Evolutionary conservation across 2,329 filamentous ascomycete genomes (phyloP), one percentile per base, ranked within the genome.

Genomic region (Coniochaeta hoffmannii): DNA sequence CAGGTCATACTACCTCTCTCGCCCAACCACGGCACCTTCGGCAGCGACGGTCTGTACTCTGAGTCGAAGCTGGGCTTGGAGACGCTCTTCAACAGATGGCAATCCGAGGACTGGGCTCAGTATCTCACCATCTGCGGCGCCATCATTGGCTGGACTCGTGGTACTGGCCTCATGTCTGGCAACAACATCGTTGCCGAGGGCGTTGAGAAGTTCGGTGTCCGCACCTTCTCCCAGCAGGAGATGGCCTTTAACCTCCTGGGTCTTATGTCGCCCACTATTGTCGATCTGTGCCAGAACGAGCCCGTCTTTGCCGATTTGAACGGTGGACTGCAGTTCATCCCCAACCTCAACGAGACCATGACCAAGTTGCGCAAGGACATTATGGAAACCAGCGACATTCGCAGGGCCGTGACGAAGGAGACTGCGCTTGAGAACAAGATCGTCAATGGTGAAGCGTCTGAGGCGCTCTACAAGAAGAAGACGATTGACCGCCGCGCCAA

Each of bases 231-330:
- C 10, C 94, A 97, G 75, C 91, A 96, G 71, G 94, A 99, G 74
- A 99, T 99, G 94, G 94, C 94, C 15, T 99, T 99, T 81, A 99
- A 99, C 75, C 75, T 99, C 62, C 83, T 99, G 46, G 93, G 94
- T 63, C 83, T 99, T 54, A 96, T 99, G 94, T 89, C 92, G 1
- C 92, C 94, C 35, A 82, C 87, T 28, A 89, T 99, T 65, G 92
- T 96, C 63, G 91, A 99, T 69, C 83, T 99, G 44, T 99, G 94
- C 80, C 94, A 99, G 76, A 79, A 83, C 46, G 90, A 97, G 75
- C 95, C 94, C 11, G 91, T 99, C 57, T 97, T 94, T 73, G 94
- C 94, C 60, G 94, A 99, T 73, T 80, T 99, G 53, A 99, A 99
- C 75, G 94, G 95, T 68, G 95, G 94, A 63, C 84, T 99, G 55